Evolutionary conservation across 257 asterid species (phyloP).

Genomic region (Lycium barbarum): DNA sequence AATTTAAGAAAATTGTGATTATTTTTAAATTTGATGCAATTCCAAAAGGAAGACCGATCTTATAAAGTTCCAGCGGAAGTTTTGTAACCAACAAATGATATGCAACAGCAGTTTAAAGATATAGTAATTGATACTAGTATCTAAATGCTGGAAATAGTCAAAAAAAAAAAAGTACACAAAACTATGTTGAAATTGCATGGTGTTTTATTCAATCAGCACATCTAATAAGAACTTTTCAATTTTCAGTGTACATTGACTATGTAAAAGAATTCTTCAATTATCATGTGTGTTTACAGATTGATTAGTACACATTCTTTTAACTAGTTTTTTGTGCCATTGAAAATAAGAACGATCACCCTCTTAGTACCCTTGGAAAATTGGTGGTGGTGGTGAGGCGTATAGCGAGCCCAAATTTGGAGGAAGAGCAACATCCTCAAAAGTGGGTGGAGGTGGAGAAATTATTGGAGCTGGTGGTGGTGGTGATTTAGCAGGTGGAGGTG

Average conservation of each 20-base stretch:
- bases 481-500: conserved; percentile 33
- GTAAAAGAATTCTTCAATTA: background rate
- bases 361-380: conserved; percentile 68
- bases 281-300: background rate
- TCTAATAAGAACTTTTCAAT: background rate
- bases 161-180: background rate
- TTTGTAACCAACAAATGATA: background rate
- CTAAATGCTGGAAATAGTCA: background rate
- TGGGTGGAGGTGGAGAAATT: conserved; percentile 50
- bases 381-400: conserved; percentile 80
- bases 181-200: background rate
- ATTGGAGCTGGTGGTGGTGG: conserved; percentile 43
- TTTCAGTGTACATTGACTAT: background rate
- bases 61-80: background rate
- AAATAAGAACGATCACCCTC: conserved; percentile 23
- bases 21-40: background rate
- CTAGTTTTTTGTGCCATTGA: background rate
- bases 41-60: background rate
- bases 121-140: background rate
- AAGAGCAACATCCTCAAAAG: conserved; percentile 35
- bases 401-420: conserved; percentile 57
- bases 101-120: background rate
- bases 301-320: background rate
- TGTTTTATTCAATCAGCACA: background rate
- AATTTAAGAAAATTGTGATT: background rate